Percentiles rank a stretch among this genome's conserved stretches.
phyloP scores from a whole-genome alignment of 768 basidiomycete species.

The Leccinum subgranulosum region DNA sequence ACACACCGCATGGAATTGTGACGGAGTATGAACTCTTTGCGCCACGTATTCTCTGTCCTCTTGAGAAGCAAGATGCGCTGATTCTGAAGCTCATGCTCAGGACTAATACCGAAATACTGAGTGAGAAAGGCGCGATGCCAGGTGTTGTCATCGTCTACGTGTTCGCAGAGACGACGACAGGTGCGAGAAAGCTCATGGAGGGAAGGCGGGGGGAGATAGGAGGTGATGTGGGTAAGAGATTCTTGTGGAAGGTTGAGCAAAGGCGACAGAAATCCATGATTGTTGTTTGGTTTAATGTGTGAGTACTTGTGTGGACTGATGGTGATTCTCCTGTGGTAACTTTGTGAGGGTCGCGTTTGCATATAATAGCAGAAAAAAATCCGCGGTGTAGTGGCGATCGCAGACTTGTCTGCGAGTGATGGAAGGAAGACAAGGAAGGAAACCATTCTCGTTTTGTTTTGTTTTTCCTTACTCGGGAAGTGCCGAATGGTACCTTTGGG shows the following conservation, averaged over 20 bases:
- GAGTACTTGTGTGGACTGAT: conserved; percentile 28
- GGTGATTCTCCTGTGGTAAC: conserved; percentile 36
- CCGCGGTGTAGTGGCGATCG: conserved; percentile 15
- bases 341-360: conserved; percentile 54
- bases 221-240: conserved; percentile 73
- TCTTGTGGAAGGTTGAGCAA: conserved; percentile 62
- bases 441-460: not conserved
- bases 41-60: conserved; percentile 61
- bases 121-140: conserved; percentile 75
- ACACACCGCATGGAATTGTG: conserved; percentile 53
- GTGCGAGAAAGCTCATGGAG: conserved; percentile 57
- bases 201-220: conserved; percentile 62
- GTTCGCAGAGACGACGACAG: conserved; percentile 50
- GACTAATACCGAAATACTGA: conserved; percentile 63
- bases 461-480: not conserved
- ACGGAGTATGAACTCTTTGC: conserved; percentile 61
- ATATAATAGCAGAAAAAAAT: conserved; percentile 49
- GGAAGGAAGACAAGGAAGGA: not conserved
- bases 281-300: conserved; percentile 19
- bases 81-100: conserved; percentile 55
- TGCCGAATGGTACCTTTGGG: no score
- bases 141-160: conserved; percentile 75
- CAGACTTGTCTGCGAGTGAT: conserved; percentile 26
- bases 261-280: conserved; percentile 44
- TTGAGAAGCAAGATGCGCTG: conserved; percentile 50